Evolutionary conservation across 2,329 filamentous ascomycete species (phyloP).

Genomic region (Cryphonectria naterciae): DNA sequence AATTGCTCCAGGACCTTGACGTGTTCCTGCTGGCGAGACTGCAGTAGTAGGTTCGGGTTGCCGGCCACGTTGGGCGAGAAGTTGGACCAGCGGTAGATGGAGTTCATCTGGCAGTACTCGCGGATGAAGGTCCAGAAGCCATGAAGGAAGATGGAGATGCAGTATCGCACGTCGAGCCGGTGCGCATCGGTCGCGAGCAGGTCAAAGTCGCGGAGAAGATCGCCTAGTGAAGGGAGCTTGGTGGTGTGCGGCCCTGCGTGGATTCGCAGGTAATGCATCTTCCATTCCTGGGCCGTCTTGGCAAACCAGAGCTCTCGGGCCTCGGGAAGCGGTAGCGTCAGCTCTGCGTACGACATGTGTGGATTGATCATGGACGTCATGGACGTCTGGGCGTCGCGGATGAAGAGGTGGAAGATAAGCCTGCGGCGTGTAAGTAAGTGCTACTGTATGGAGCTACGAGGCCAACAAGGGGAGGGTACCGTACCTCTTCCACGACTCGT

Average conservation of each 20-base stretch:
- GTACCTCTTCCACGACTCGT: conserved; percentile 69
- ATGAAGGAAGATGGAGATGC: conserved; percentile 65
- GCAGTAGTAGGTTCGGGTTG: conserved; percentile 47
- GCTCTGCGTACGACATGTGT: conserved; percentile 69
- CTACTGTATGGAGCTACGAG: background rate
- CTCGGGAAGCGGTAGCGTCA: conserved; percentile 68
- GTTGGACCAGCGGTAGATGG: conserved; percentile 51
- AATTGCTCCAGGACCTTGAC: conserved; percentile 58
- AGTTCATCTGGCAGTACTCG: conserved; percentile 65
- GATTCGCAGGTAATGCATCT: conserved; percentile 56
- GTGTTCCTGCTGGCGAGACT: conserved; percentile 65
- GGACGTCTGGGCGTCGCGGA: conserved; percentile 69
- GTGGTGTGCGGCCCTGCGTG: conserved; percentile 40
- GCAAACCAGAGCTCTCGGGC: conserved; percentile 68
- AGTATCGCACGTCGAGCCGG: conserved; percentile 59
- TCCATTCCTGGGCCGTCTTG: conserved; percentile 66
- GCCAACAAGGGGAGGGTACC: background rate
- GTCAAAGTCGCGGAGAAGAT: conserved; percentile 60
- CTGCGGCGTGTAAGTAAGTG: conserved; percentile 36
- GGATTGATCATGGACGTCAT: conserved; percentile 69
- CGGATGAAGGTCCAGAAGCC: conserved; percentile 68
- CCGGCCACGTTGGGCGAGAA: conserved; percentile 47
- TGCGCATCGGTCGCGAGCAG: conserved; percentile 53
- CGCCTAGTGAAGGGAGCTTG: conserved; percentile 55
- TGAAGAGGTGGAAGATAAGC: conserved; percentile 66